These are phyloP conservation scores for Botrytis squamosa DNA, from an alignment of 2,329 filamentous ascomycete genomes.

Conservation along the genomic window DNA sequence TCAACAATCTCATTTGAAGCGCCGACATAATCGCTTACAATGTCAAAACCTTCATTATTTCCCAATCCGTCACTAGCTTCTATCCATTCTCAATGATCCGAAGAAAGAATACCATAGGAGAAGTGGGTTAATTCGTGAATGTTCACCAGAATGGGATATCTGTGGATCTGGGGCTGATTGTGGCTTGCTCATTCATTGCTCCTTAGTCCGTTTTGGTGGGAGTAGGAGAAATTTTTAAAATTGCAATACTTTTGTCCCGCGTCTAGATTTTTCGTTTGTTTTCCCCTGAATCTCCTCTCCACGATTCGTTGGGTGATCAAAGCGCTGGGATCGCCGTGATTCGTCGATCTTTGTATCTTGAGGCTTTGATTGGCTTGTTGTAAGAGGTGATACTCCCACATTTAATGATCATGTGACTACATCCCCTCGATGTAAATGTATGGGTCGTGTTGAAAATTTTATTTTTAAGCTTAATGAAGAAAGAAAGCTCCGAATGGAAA, in stretches of 20 bases:
- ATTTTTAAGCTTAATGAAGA: neutral
- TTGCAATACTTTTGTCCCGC: neutral
- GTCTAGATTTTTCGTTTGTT: neutral
- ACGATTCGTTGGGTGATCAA: neutral
- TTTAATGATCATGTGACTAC: neutral
- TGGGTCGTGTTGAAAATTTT: neutral
- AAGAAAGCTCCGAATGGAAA: neutral
- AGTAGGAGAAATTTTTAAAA: neutral
- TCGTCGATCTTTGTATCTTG: neutral
- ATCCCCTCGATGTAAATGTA: neutral
- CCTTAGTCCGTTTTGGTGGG: neutral
- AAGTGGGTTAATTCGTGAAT: neutral
- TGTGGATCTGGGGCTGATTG: constrained; percentile 5
- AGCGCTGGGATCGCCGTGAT: neutral
- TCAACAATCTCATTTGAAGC: neutral
- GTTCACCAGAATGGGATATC: neutral
- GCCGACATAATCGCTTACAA: neutral
- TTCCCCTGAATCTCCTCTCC: neutral
- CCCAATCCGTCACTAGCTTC: neutral
- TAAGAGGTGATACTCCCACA: neutral
- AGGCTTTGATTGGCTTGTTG: neutral
- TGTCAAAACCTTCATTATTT: constrained; percentile 10
- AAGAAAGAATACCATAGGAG: neutral
- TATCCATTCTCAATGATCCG: neutral
- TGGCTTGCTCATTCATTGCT: neutral